A percentile compares a stretch with the other conserved stretches of the same genome.
Evolutionary conservation across 129 eudicot genomes (phyloP).

Genomic region (Lonicera japonica): DNA sequence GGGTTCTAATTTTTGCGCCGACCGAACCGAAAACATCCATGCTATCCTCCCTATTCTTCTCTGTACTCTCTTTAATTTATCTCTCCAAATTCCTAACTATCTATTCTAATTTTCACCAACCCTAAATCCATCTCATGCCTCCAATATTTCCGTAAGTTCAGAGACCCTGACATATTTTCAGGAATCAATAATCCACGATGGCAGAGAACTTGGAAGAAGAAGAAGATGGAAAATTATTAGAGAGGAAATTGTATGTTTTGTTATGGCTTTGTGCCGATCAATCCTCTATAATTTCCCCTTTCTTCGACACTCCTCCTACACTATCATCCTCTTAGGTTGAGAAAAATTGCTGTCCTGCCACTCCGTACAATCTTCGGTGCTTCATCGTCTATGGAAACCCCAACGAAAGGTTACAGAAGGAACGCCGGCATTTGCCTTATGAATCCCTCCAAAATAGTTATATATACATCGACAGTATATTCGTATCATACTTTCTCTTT

Average conservation of each 20-base stretch:
- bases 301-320: background rate
- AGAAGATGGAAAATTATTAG: too few species aligned
- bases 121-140: too few species aligned
- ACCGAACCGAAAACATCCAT: too few species aligned
- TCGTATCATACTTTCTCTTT: background rate
- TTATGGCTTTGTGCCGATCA: slow-evolving; percentile 40
- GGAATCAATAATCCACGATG: too few species aligned
- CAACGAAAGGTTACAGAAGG: slow-evolving; percentile 72
- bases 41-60: too few species aligned
- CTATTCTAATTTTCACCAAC: too few species aligned
- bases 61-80: too few species aligned
- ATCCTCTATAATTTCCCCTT: slow-evolving; percentile 17
- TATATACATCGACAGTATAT: background rate
- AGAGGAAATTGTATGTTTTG: background rate
- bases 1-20: too few species aligned
- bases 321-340: slow-evolving; percentile 27
- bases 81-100: too few species aligned
- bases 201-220: too few species aligned
- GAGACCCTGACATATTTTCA: too few species aligned
- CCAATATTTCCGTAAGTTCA: too few species aligned
- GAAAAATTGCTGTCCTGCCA: slow-evolving; percentile 19
- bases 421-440: slow-evolving; percentile 92
- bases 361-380: slow-evolving; percentile 19
- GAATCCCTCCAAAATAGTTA: slow-evolving; percentile 66
- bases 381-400: slow-evolving; percentile 61